Base-by-base conservation (phyloP, 139 green algal species). In the Closterium sp. region DNA sequence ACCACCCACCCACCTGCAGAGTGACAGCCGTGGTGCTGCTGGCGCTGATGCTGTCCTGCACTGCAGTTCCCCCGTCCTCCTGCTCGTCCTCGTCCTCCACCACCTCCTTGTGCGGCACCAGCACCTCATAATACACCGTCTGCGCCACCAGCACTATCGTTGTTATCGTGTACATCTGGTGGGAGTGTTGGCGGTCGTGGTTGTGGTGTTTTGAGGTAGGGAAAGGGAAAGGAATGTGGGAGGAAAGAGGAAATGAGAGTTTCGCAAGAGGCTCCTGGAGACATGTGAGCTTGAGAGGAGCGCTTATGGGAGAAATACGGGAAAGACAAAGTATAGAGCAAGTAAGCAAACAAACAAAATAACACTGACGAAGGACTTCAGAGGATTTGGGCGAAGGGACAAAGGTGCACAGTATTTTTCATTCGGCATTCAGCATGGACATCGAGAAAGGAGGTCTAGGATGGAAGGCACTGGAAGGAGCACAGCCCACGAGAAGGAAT, bases 131-230 rank as follows among this genome's bases (percentile, higher is more conserved):
- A 7, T 73, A 92, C 30, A 92, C 28, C 30, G 27, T 89, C 89
- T 92, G 89, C 27, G n/a, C 62, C 70, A 92, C 89, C 85, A 92
- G 89, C 32, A 92, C n/a, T 13, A 92, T 27, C 84, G 89, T 92
- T n/a, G 89, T 92, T 86, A 89, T 89, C 29, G 89, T 92, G 89
- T 92, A 92, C 32, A 92, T 34, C 89, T 92, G 89, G 85, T 30
- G 9, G 4, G 11, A 27, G 85, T 13, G 85, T 0, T 34, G 22
- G 28, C 6, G 28, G 85, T 30, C 24, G 27, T n/a, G 79, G 27
- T n/a, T 7, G 85, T 30, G 28, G 28, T 30, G 28, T 22, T 32
- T 21, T 87, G 85, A n/a, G n/a, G n/a, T n/a, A n/a, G n/a, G n/a
- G n/a, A n/a, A n/a, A n/a, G 28, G 85, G 2, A 21, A 10, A 6